These are phyloP conservation scores for Reutealis trisperma DNA, from an alignment of 345 rosid species.

Conservation along the genomic window DNA sequence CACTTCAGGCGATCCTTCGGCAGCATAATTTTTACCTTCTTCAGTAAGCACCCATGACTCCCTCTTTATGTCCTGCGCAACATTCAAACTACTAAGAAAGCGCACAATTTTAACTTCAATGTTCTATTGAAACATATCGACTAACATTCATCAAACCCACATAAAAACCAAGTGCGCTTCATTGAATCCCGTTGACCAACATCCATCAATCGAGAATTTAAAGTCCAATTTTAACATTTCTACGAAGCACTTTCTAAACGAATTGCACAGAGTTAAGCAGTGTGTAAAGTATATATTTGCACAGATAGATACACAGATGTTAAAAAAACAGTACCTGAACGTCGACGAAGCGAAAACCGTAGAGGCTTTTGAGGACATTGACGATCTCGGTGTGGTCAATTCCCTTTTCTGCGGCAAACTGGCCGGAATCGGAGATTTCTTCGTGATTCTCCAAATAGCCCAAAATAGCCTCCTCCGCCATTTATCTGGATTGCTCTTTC, in stretches of 20 bases:
- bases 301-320: no score
- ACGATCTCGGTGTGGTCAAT: constrained; percentile 68
- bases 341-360: constrained; percentile 71
- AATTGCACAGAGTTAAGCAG: no score
- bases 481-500: constrained; percentile 4
- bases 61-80: constrained; percentile 62
- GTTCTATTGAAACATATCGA: background rate
- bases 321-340: constrained; percentile 46
- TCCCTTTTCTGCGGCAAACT: constrained; percentile 51
- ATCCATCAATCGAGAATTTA: background rate
- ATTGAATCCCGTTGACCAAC: background rate
- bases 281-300: background rate
- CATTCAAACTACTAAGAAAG: background rate
- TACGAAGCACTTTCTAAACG: background rate
- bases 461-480: constrained; percentile 80
- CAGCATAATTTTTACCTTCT: constrained; percentile 76
- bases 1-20: constrained; percentile 78
- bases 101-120: background rate
- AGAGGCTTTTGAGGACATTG: constrained; percentile 81
- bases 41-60: constrained; percentile 78
- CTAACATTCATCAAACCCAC: background rate
- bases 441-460: constrained; percentile 51
- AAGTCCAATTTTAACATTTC: background rate
- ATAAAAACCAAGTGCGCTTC: background rate
- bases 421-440: constrained; percentile 66